phyloP scores from a whole-genome alignment of 2,329 filamentous ascomycete species.

The Knoxdaviesia proteae region DNA sequence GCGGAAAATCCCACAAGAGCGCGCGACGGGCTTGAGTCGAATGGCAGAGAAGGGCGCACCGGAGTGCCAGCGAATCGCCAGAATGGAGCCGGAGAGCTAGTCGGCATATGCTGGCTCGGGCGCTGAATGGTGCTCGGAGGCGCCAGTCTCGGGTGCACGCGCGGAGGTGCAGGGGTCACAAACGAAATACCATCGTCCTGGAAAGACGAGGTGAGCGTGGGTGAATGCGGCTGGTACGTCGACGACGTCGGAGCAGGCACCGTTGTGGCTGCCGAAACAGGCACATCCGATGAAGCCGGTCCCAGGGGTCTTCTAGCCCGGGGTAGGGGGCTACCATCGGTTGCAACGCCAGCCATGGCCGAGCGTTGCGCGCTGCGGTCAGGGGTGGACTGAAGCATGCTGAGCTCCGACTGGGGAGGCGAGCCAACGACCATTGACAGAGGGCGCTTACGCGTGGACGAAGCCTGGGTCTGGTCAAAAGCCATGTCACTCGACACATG shows the following conservation, averaged over 20 bases:
- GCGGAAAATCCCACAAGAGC: conserved; percentile 11
- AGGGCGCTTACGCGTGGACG: conserved; percentile 34
- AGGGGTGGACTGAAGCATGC: conserved; percentile 34
- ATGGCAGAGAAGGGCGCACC: conserved; percentile 24
- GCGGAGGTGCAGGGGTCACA: conserved; percentile 52
- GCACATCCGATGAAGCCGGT: not conserved
- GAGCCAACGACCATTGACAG: conserved; percentile 28
- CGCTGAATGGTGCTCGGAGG: conserved; percentile 65
- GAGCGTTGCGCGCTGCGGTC: conserved; percentile 18
- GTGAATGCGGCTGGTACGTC: conserved; percentile 30
- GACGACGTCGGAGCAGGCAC: conserved; percentile 24
- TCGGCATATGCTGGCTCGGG: conserved; percentile 70
- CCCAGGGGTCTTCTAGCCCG: conserved; percentile 25
- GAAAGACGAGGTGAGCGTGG: conserved; percentile 40
- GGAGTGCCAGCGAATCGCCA: conserved; percentile 73
- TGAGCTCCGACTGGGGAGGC: conserved; percentile 29
- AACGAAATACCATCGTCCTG: conserved; percentile 40
- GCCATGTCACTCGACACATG: conserved; percentile 36
- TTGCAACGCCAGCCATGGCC: conserved; percentile 14
- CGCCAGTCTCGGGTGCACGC: conserved; percentile 52
- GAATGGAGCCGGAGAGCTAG: conserved; percentile 67
- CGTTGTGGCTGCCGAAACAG: conserved; percentile 9
- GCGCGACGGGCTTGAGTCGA: conserved; percentile 40
- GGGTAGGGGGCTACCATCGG: conserved; percentile 42
- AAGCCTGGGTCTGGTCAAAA: conserved; percentile 12